Evolutionary conservation across 2,329 filamentous ascomycete genomes (phyloP), one percentile per base, ranked within the genome.

Genomic region (Colletotrichum incanum): DNA sequence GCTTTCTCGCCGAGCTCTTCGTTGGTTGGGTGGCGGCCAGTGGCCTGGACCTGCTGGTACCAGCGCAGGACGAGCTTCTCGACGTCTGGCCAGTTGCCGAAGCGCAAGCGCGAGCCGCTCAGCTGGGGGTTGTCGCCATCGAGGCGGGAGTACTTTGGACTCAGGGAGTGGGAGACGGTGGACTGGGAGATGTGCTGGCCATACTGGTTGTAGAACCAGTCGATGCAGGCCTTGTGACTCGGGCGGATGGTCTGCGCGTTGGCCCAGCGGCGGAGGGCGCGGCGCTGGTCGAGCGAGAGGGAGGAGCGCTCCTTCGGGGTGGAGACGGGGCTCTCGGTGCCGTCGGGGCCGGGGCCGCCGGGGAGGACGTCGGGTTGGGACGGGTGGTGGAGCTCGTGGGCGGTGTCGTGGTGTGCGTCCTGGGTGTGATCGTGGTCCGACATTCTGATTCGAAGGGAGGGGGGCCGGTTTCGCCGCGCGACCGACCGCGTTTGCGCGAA

Each of bases 81-180:
- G 66, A 91, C 89, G 74, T 91, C 89, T 72, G 89, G 89, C 89
- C 89, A 91, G 78, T 91, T 91, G 74, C 89, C 89, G 71, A 90
- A 90, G 74, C 89, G 88, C 73, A 91, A 83, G 54, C 89, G 87
- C 68, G 88, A 90, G 54, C 89, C 89, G n/a, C 88, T 90, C 72
- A 91, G 85, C 78, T 90, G 88, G 20, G 87, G 88, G 75, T 84
- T 83, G 66, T 91, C 88, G 77, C 86, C 87, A 77, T 91, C 89
- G 64, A 91, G 86, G 34, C 89, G 87, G 47, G 88, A 89, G 76
- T 91, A 91, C 76, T 91, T 91, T 58, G 88, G 88, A 5, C 88
- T 90, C 45, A 91, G 82, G 26, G 88, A 90, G 78, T 91, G 89
- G 58, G 88, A 90, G 54, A 91, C 89, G 76, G 89, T 91, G 20